Evolutionary conservation across 139 green algal genomes (phyloP), one percentile per base, ranked within the genome.

Genomic region (Edaphochlamys debaryana): DNA sequence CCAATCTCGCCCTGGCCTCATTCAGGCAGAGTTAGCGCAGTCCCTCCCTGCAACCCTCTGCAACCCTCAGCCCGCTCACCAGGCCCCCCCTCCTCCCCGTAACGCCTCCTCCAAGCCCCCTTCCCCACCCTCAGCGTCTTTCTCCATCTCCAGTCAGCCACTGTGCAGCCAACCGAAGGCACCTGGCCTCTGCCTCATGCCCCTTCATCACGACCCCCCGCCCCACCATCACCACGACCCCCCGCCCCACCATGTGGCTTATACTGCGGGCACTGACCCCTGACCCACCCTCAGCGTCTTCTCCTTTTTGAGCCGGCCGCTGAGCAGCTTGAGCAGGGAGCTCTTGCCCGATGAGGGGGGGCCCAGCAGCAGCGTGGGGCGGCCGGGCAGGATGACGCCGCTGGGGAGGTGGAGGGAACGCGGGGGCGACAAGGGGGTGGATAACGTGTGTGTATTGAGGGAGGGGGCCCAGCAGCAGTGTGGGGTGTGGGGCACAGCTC

Each of bases 351-450:
- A 70, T 20, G 86, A 85, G 36, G 93, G 93, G 17, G 93, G 93
- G 0, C 92, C 93, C 68, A 96, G 86, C 80, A 96, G 85, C 73
- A 96, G 79, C 1, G 93, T 96, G 27, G 77, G 70, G 22, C 88
- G 85, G 29, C 89, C 91, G 87, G 79, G 83, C 42, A 54, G 38
- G 20, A 70, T 17, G 25, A 84, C 71, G 29, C 30, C 70, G 37
- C 69, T 83, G 71, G 32, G 70, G 70, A 25, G 32, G 38, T 2
- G 4, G 15, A 11, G 60, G 9, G 34, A 30, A 20, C 1, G 15
- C 32, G 32, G 34, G 32, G 34, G 4, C 2, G 34, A 69, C 32
- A 34, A 4, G 32, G 15, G 13, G 63, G 32, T 4, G 29, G 58
- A 4, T 4, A 15, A 67, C 29, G 8, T 8, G 58, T 19, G 58